Percentiles rank a stretch among this genome's conserved stretches.
Evolutionary conservation across 768 basidiomycete genomes (phyloP).

Genomic region (Sporobolomyces roseus): DNA sequence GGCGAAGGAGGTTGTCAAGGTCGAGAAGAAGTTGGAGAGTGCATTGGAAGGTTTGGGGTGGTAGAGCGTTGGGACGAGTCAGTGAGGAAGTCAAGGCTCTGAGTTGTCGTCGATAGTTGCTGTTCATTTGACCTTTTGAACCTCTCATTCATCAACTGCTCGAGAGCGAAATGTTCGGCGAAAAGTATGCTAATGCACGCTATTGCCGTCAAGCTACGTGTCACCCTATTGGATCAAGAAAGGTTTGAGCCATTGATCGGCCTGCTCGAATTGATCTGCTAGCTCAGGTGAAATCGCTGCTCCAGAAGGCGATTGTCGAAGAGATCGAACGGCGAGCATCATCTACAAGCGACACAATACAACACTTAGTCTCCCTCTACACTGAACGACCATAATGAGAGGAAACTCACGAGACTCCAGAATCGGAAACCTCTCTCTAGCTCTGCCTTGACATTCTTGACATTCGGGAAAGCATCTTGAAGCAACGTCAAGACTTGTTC

Average conservation of each 20-base stretch:
- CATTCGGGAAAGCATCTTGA: constrained; percentile 87
- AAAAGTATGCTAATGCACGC: no score
- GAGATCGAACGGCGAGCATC: constrained; percentile 80
- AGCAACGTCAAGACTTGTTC: constrained; percentile 81
- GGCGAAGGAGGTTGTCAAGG: not conserved
- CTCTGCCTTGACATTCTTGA: constrained; percentile 79
- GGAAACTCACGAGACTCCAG: constrained; percentile 84
- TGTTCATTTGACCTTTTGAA: not conserved
- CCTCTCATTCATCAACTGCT: not conserved
- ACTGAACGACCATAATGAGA: constrained; percentile 13
- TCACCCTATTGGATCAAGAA: constrained; percentile 32
- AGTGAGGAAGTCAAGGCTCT: not conserved
- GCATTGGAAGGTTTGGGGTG: constrained; percentile 1
- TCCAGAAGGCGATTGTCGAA: constrained; percentile 63
- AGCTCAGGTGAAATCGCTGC: constrained; percentile 75
- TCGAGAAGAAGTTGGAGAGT: not conserved
- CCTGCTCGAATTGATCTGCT: constrained; percentile 92
- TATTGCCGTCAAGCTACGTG: no score
- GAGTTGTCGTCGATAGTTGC: not conserved
- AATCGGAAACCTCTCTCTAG: constrained; percentile 96
- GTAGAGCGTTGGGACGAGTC: not conserved
- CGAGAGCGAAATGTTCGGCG: no score
- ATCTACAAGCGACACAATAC: constrained; percentile 54
- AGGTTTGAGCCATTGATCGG: constrained; percentile 87
- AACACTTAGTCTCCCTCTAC: not conserved